Conservation (phyloP, 805 yeast genomes). For the Metschnikowia reukaufii region DNA sequence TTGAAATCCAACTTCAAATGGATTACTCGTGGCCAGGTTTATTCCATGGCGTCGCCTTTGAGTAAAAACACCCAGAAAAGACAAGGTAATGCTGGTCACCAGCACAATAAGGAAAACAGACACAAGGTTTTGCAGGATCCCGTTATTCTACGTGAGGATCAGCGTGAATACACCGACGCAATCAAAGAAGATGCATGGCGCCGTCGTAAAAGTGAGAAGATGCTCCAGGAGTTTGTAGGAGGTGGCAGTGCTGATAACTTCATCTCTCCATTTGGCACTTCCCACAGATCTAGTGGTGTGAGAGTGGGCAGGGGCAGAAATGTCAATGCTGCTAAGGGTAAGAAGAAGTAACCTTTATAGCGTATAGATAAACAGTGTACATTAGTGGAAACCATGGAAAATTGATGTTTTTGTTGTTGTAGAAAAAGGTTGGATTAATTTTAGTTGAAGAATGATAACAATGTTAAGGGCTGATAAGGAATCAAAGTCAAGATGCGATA, state of each 20-base stretch:
- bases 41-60: slow-evolving; percentile 82
- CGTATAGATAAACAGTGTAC: background rate
- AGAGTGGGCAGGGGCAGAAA: slow-evolving; percentile 82
- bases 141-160: slow-evolving; percentile 80
- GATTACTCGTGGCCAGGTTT: slow-evolving; percentile 84
- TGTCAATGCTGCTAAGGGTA: slow-evolving; percentile 60
- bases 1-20: slow-evolving; percentile 90
- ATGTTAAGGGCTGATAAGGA: too few relatives aligned
- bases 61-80: slow-evolving; percentile 71
- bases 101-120: slow-evolving; percentile 64
- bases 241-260: slow-evolving; percentile 90
- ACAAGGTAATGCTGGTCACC: slow-evolving; percentile 77
- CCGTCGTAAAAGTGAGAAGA: slow-evolving; percentile 79
- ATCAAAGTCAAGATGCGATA: too few relatives aligned
- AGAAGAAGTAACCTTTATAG: slow-evolving; percentile 9
- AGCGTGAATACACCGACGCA: slow-evolving; percentile 88
- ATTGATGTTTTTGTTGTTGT: too few relatives aligned
- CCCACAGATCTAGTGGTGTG: slow-evolving; percentile 56
- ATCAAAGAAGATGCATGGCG: slow-evolving; percentile 87
- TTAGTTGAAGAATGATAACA: too few relatives aligned
- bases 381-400: too few relatives aligned
- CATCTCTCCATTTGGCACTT: slow-evolving; percentile 73
- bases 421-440: too few relatives aligned
- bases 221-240: slow-evolving; percentile 85
- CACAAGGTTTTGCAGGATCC: slow-evolving; percentile 50